Conservation (phyloP, 805 yeast genomes). For the Peterozyma toletana region DNA sequence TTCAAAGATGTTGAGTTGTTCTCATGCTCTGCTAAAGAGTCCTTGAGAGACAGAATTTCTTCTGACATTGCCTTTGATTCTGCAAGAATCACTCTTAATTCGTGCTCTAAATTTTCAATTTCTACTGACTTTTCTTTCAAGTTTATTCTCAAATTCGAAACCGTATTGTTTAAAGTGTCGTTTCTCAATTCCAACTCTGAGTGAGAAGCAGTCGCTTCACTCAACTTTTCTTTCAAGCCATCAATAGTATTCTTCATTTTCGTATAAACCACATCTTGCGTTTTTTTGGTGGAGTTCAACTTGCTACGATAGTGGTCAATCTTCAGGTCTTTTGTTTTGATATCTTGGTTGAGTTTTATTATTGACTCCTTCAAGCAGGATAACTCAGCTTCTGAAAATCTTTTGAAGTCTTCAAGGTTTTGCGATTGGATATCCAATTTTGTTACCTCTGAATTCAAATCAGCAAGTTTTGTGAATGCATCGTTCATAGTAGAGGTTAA, state of each 20-base stretch:
- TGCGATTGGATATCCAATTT: constrained; percentile 10
- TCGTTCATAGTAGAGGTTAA: constrained; percentile 7
- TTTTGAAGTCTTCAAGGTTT: constrained; percentile 10
- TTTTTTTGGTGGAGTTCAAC: constrained; percentile 13
- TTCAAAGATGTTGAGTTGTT: constrained; percentile 10
- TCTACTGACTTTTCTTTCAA: constrained; percentile 3
- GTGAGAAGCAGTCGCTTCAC: constrained; percentile 7
- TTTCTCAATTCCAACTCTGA: constrained; percentile 10
- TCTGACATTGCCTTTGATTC: neutral
- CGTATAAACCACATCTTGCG: constrained; percentile 4
- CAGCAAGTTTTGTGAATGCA: constrained; percentile 1
- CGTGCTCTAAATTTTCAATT: neutral
- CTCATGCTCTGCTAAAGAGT: constrained; percentile 11
- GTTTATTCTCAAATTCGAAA: constrained; percentile 12
- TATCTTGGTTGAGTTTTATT: constrained; percentile 8
- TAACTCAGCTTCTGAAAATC: constrained; percentile 12
- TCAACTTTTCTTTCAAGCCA: constrained; percentile 3
- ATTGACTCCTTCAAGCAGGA: constrained; percentile 10
- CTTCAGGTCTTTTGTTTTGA: constrained; percentile 9
- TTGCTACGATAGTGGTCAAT: constrained; percentile 3
- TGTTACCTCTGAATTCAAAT: constrained; percentile 6
- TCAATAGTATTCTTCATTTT: constrained; percentile 4
- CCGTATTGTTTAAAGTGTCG: constrained; percentile 12
- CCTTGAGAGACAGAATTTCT: constrained; percentile 13
- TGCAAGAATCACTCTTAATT: neutral